Conservation (phyloP, 1,139 yeast species). For the Lodderomyces elongisporus region DNA sequence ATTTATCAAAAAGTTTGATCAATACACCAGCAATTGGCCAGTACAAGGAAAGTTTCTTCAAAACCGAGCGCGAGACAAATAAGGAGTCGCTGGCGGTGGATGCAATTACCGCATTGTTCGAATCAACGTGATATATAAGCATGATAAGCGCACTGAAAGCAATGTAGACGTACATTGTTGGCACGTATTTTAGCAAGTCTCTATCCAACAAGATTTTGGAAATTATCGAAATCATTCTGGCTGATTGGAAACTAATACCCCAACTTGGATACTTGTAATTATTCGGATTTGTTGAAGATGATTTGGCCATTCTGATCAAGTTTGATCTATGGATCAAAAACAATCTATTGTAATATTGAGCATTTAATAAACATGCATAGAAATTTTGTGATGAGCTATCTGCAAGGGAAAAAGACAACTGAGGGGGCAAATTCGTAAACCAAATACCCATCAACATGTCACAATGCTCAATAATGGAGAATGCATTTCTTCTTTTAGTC, state of each 20-base stretch:
- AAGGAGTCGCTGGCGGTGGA: constrained; percentile 59
- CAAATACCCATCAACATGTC: constrained; percentile 78
- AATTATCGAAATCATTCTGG: constrained; percentile 71
- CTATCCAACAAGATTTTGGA: constrained; percentile 53
- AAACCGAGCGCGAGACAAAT: constrained; percentile 45
- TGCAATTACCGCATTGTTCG: constrained; percentile 51
- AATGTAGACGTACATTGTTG: constrained; percentile 52
- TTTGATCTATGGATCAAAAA: constrained; percentile 71
- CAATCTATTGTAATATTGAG: constrained; percentile 69
- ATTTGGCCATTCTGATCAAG: constrained; percentile 48
- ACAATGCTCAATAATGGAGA: constrained; percentile 62
- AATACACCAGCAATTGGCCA: constrained; percentile 44
- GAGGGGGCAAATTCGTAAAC: constrained; percentile 66
- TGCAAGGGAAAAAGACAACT: constrained; percentile 57
- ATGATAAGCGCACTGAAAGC: constrained; percentile 68
- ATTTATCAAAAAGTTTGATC: constrained; percentile 39
- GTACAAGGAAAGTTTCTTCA: constrained; percentile 47
- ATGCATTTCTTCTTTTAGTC: constrained; percentile 42
- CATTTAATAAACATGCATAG: constrained; percentile 58
- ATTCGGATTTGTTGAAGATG: constrained; percentile 39
- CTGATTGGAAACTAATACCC: constrained; percentile 84
- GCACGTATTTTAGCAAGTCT: constrained; percentile 49
- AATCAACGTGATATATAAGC: constrained; percentile 70
- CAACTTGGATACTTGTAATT: constrained; percentile 68
- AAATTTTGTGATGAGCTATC: constrained; percentile 51